Conservation (phyloP, 176 grass and related monocot species). For the Avena eriantha region DNA sequence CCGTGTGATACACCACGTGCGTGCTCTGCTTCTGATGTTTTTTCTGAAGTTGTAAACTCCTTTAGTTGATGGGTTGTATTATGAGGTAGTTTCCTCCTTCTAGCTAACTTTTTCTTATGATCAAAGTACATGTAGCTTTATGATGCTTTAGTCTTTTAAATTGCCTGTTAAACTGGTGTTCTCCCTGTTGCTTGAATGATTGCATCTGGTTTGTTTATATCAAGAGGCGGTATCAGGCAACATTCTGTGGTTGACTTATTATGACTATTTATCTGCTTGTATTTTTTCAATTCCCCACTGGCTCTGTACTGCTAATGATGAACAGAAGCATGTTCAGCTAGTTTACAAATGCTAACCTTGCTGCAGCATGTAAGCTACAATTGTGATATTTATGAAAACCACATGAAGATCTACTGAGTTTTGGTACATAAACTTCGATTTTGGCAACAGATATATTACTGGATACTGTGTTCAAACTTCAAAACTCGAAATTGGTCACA, state of each 20-base stretch:
- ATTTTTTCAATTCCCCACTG: background rate
- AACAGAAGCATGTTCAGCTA: constrained; percentile 10
- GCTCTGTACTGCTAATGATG: background rate
- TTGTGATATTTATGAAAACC: background rate
- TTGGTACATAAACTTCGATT: constrained; percentile 9
- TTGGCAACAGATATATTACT: constrained; percentile 14
- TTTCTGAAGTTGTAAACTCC: background rate
- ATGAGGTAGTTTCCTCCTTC: background rate
- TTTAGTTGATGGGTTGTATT: background rate
- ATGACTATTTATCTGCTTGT: background rate
- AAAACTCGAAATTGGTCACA: constrained; percentile 17
- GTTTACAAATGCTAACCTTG: constrained; percentile 11
- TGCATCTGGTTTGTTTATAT: background rate
- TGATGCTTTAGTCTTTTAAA: background rate
- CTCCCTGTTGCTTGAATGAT: background rate
- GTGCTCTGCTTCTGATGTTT: background rate
- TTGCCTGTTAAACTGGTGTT: too few species aligned
- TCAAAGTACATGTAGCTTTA: constrained; percentile 9
- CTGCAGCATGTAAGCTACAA: background rate
- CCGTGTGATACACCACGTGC: background rate
- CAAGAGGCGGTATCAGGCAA: background rate
- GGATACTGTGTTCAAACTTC: constrained; percentile 5
- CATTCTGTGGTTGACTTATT: background rate
- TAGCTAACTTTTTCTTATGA: background rate
- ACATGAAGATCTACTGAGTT: background rate